Base-by-base conservation (phyloP, 2,329 filamentous ascomycete species). In the Fusarium tanahbumbuense region DNA sequence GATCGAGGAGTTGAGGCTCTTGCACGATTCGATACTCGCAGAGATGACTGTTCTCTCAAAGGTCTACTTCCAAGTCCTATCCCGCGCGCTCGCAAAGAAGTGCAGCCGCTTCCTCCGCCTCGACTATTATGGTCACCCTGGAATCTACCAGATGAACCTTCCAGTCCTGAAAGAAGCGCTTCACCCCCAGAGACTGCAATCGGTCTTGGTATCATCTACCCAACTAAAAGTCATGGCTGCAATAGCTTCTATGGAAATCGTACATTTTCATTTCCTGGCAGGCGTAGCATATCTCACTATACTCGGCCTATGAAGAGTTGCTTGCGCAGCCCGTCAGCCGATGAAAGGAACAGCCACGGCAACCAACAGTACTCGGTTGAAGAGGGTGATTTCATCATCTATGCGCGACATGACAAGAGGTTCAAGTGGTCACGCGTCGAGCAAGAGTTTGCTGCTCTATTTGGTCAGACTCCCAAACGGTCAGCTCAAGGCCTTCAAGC, bases 341-440 rank as follows among this genome's bases (percentile, higher is more conserved):
- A 80, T 32, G 73, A 72, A 16, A 78, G 81, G 63, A 78, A 77
- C 50, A 72, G 79, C 22, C 80, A 81, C 64, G 81, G 80, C 71
- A 83, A 83, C 73, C 79, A 82, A 49, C 82, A 83, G 70, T 83
- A 83, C 73, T 81, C 80, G 1, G 78, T 77, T 1, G 81, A 83
- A 61, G 79, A 83, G 64, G 80, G 81, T 16, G 80, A 82, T 68
- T 83, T 81, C 60, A 82, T 82, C 74, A 81, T 82, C 65, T 83
- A 82, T 64, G 78, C 78, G n/a, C 81, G 79, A 73, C 79, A 81
- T 57, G 81, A 83, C 68, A 81, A 79, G 75, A 81, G 80, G 68
- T 73, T 81, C 56, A 81, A 80, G 69, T 83, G 81, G 81, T 75
- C 81, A 54, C 76, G 75, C 22, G 79, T 82, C 68, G 78, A 80